Conservation (phyloP, 306 rosid genomes). For the peach (Prunus persica) region Prunus_persica_NCBIv2 NC_034016.1:12069001-12069500, state of each 20-base stretch:
- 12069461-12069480: not conserved
- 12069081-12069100: not conserved
- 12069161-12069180: constrained; percentile 19
- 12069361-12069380: constrained; percentile 6
- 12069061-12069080: not conserved
- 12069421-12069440: constrained; percentile 9
- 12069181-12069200: not conserved
- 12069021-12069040: not conserved
- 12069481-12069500: not conserved
- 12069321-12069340: not conserved
- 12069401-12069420: constrained; percentile 33
- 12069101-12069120: constrained; percentile 8
- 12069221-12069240: not conserved
- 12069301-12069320: not conserved
- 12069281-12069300: not conserved
- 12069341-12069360: not conserved
- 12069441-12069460: constrained; percentile 21
- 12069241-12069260: not conserved
- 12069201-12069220: not conserved
- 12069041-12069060: not conserved
- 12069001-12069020: not conserved
- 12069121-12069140: constrained; percentile 29
- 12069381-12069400: constrained; percentile 29
- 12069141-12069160: not conserved
- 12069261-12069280: not conserved